phyloP scores from a whole-genome alignment of 805 yeast genomes.

The Ogataea populi-albae region DNA sequence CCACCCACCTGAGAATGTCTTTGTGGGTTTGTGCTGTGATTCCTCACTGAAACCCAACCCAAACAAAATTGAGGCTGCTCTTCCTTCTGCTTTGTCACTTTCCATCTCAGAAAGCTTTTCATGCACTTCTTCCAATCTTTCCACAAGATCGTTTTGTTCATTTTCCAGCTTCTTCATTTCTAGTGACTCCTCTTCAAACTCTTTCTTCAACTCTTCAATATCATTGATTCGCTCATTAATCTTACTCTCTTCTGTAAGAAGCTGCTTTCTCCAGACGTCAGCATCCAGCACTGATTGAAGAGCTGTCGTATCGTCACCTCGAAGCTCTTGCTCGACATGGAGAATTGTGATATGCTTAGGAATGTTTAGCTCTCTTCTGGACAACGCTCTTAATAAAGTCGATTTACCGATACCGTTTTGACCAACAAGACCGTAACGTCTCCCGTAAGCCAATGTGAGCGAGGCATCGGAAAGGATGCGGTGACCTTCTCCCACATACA shows the following conservation, averaged over 20 bases:
- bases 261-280: slow-evolving; percentile 96
- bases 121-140: slow-evolving; percentile 71
- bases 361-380: slow-evolving; percentile 89
- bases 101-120: slow-evolving; percentile 91
- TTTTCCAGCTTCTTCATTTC: slow-evolving; percentile 80
- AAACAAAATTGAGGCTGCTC: slow-evolving; percentile 88
- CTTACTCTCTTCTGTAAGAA: slow-evolving; percentile 71
- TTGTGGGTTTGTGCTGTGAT: slow-evolving; percentile 79
- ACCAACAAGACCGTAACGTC: slow-evolving; percentile 96
- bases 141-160: slow-evolving; percentile 84
- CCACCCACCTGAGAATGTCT: slow-evolving; percentile 99
- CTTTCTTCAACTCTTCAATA: slow-evolving; percentile 63
- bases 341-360: slow-evolving; percentile 94
- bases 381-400: slow-evolving; percentile 82
- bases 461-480: slow-evolving; percentile 88
- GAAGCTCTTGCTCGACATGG: slow-evolving; percentile 96
- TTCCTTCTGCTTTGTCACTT: slow-evolving; percentile 94
- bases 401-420: slow-evolving; percentile 99
- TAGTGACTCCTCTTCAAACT: slow-evolving; percentile 72
- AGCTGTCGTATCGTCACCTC: slow-evolving; percentile 90
- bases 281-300: slow-evolving; percentile 97
- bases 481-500: slow-evolving; percentile 94
- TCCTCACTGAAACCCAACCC: slow-evolving; percentile 94
- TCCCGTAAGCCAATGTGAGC: slow-evolving; percentile 84
- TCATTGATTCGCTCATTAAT: slow-evolving; percentile 72